These are phyloP conservation scores for Rhamnella rubrinervis DNA, from an alignment of 331 rosid species.

Conservation along the genomic window DNA sequence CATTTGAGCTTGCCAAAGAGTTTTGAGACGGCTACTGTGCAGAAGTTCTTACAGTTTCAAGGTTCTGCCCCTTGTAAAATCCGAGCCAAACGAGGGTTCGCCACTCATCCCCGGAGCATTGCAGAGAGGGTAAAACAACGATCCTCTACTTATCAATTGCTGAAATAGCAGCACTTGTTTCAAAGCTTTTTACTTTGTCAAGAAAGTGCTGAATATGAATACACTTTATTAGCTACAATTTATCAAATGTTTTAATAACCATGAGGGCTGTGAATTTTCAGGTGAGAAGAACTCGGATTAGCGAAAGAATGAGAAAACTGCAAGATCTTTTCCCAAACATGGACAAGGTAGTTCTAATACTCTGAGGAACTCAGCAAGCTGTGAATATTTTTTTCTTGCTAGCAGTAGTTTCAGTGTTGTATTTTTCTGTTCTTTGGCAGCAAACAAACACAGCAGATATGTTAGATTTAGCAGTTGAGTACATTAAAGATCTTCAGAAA, in stretches of 20 bases:
- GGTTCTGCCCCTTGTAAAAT: constrained; percentile 69
- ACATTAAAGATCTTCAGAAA: constrained; percentile 72
- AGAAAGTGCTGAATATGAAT: not conserved
- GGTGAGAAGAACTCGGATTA: constrained; percentile 84
- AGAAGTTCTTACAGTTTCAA: constrained; percentile 56
- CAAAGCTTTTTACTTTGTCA: too few relatives aligned
- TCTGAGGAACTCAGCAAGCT: not conserved
- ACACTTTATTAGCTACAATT: not conserved
- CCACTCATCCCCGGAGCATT: constrained; percentile 97
- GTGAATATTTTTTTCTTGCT: too few relatives aligned
- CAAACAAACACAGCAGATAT: constrained; percentile 86
- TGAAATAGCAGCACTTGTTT: too few relatives aligned
- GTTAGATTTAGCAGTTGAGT: constrained; percentile 75
- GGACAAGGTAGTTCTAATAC: constrained; percentile 59
- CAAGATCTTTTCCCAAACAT: constrained; percentile 73
- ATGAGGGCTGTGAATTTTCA: constrained; percentile 25
- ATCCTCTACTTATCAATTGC: too few relatives aligned
- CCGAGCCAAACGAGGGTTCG: constrained; percentile 93
- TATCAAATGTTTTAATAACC: not conserved
- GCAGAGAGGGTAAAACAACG: constrained; percentile 70
- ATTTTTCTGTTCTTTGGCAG: constrained; percentile 39
- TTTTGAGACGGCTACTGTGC: constrained; percentile 46
- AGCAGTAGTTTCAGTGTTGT: not conserved
- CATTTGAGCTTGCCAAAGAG: constrained; percentile 68
- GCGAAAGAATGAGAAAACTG: constrained; percentile 81